Evolutionary conservation across 2,329 filamentous ascomycete species (phyloP).

Genomic region (Neonectria sp.): DNA sequence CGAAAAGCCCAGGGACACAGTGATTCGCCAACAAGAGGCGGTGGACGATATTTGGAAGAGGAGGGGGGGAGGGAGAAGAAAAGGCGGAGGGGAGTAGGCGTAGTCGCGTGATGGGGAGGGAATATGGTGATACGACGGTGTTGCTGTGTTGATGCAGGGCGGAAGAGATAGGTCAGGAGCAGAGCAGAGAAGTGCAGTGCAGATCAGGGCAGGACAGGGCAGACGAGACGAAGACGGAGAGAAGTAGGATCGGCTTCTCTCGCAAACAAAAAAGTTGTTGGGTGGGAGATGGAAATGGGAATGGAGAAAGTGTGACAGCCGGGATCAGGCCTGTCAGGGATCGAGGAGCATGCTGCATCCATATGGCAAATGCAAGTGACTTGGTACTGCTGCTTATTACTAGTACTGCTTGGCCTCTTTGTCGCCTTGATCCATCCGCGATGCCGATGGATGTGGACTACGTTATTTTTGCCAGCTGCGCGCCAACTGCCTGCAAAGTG

Average conservation of each 20-base stretch:
- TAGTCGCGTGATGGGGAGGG: slow-evolving; percentile 14
- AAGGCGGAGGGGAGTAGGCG: background rate
- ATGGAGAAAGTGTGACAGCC: slow-evolving; percentile 13
- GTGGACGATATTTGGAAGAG: slow-evolving; percentile 7
- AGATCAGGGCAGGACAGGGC: background rate
- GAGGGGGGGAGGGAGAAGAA: slow-evolving; percentile 10
- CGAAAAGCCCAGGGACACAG: background rate
- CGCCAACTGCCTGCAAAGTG: background rate
- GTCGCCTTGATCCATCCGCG: slow-evolving; percentile 2
- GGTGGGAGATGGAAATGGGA: slow-evolving; percentile 18
- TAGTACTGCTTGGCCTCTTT: slow-evolving; percentile 1
- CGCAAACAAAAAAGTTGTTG: slow-evolving; percentile 6
- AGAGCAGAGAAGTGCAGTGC: background rate
- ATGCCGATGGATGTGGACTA: slow-evolving; percentile 18
- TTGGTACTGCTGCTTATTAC: background rate
- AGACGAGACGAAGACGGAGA: background rate
- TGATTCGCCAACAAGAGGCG: slow-evolving; percentile 14
- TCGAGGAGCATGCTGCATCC: slow-evolving; percentile 3
- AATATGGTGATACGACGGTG: background rate
- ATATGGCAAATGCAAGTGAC: slow-evolving; percentile 3
- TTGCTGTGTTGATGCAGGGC: background rate
- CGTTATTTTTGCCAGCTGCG: slow-evolving; percentile 9
- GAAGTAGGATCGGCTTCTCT: background rate
- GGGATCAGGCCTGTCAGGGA: slow-evolving; percentile 16
- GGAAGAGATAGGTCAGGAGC: background rate